These are phyloP conservation scores for Trypanosoma brucei DNA, from an alignment of 208 protist species.

Conservation along the genomic window DNA sequence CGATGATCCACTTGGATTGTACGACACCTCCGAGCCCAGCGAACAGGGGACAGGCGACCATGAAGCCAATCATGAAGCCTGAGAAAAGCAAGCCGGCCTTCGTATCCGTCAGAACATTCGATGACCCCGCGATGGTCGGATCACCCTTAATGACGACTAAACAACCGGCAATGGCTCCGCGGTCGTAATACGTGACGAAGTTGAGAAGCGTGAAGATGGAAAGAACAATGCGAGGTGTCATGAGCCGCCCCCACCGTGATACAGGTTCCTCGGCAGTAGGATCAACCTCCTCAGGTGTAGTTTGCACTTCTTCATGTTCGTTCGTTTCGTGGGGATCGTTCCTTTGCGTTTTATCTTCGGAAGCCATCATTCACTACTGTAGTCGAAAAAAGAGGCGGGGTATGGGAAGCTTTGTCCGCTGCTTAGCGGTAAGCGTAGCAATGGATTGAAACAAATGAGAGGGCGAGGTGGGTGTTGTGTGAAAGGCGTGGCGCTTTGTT, in stretches of 20 bases:
- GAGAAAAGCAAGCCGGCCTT: slow-evolving; percentile 58
- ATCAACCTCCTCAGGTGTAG: neutral
- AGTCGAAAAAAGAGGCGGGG: no score
- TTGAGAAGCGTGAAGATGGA: slow-evolving; percentile 59
- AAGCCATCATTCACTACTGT: no score
- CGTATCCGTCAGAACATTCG: slow-evolving; percentile 33
- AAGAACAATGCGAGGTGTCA: slow-evolving; percentile 34
- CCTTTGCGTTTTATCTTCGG: no score
- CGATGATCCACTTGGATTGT: slow-evolving; percentile 37
- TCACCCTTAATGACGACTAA: slow-evolving; percentile 43
- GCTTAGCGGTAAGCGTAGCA: no score
- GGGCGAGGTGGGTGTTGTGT: no score
- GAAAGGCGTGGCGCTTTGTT: no score
- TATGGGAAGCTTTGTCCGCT: no score
- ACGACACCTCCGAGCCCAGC: slow-evolving; percentile 36
- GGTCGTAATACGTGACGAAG: slow-evolving; percentile 84
- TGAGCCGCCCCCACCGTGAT: slow-evolving; percentile 7
- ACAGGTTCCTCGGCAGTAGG: neutral
- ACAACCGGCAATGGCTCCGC: slow-evolving; percentile 51
- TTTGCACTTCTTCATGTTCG: no score
- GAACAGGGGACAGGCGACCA: slow-evolving; percentile 64
- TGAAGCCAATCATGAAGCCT: slow-evolving; percentile 80
- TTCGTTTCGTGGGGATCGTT: no score
- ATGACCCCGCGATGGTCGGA: slow-evolving; percentile 12
- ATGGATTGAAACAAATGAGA: no score